Conservation (phyloP, 805 yeast species). For the Pichia heedii region DNA sequence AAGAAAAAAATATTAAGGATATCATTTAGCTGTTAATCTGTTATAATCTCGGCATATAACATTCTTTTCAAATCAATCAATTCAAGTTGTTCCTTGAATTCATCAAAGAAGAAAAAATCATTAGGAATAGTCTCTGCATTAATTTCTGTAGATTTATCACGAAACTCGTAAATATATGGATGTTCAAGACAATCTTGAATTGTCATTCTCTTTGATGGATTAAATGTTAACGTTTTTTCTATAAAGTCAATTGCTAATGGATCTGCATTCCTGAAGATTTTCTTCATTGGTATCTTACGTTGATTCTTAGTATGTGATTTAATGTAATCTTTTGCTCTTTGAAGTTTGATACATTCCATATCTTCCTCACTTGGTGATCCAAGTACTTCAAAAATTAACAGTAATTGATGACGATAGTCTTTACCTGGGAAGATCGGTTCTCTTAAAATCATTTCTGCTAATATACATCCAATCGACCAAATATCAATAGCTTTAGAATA, state of each 20-base stretch:
- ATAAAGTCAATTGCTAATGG: constrained; percentile 51
- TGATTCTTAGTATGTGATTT: constrained; percentile 34
- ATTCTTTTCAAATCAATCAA: constrained; percentile 42
- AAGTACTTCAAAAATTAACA: constrained; percentile 55
- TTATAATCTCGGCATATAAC: constrained; percentile 44
- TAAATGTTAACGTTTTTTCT: constrained; percentile 68
- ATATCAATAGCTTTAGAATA: constrained; percentile 71
- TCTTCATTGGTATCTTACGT: constrained; percentile 47
- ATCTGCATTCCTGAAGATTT: constrained; percentile 40
- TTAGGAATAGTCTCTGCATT: constrained; percentile 42
- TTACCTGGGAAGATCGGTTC: constrained; percentile 68
- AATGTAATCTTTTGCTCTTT: constrained; percentile 71
- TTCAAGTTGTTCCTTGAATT: constrained; percentile 40
- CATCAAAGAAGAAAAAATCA: constrained; percentile 49
- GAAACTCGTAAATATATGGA: constrained; percentile 62
- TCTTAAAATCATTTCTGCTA: constrained; percentile 57
- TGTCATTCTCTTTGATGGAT: constrained; percentile 72
- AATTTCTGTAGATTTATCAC: constrained; percentile 69
- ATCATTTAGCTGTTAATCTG: constrained; percentile 9
- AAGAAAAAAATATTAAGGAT: too few relatives aligned
- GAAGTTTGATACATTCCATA: constrained; percentile 61
- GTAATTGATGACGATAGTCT: constrained; percentile 61
- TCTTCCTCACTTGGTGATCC: constrained; percentile 74
- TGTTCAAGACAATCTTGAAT: constrained; percentile 78
- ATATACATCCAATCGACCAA: constrained; percentile 75